Conservation (phyloP, 2,329 filamentous ascomycete genomes). For the Shiraia bambusicola region DNA sequence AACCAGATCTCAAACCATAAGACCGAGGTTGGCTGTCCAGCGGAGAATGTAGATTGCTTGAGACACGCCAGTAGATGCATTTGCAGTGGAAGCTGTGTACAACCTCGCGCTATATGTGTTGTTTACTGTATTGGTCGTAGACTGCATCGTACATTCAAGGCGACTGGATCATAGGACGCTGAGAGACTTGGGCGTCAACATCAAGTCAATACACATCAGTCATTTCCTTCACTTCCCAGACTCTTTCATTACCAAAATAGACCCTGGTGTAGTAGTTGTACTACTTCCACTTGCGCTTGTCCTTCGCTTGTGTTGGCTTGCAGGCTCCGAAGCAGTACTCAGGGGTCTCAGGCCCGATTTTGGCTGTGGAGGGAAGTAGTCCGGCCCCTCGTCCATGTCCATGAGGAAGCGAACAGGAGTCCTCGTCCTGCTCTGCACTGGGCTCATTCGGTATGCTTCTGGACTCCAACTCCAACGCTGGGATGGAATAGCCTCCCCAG, state of each 20-base stretch:
- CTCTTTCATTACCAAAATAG: conserved; percentile 16
- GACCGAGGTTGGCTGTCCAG: too few species aligned
- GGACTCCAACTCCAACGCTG: conserved; percentile 34
- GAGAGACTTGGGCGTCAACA: too few species aligned
- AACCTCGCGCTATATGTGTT: too few species aligned
- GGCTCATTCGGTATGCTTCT: conserved; percentile 42
- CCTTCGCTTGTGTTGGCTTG: conserved; percentile 24
- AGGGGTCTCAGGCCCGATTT: conserved; percentile 11
- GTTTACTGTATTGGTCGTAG: too few species aligned
- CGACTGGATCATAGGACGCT: too few species aligned
- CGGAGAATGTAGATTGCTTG: too few species aligned
- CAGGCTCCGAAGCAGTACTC: conserved; percentile 25
- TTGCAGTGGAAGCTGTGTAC: too few species aligned
- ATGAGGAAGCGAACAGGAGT: conserved; percentile 31
- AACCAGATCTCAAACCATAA: too few species aligned
- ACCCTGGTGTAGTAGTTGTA: conserved; percentile 17
- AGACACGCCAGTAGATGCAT: too few species aligned
- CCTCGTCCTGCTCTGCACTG: conserved; percentile 38
- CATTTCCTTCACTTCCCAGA: conserved; percentile 11
- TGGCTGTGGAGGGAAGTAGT: conserved; percentile 34
- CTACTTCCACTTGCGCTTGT: conserved; percentile 32
- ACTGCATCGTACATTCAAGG: too few species aligned
- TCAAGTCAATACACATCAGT: too few species aligned
- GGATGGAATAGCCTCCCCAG: conserved; percentile 32
- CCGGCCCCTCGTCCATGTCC: conserved; percentile 17